A percentile compares a stretch with the other conserved stretches of the same genome.
These are phyloP conservation scores for Tolypocladium endophyticum DNA, from an alignment of 2,329 filamentous ascomycete species.

Conservation along the genomic window DNA sequence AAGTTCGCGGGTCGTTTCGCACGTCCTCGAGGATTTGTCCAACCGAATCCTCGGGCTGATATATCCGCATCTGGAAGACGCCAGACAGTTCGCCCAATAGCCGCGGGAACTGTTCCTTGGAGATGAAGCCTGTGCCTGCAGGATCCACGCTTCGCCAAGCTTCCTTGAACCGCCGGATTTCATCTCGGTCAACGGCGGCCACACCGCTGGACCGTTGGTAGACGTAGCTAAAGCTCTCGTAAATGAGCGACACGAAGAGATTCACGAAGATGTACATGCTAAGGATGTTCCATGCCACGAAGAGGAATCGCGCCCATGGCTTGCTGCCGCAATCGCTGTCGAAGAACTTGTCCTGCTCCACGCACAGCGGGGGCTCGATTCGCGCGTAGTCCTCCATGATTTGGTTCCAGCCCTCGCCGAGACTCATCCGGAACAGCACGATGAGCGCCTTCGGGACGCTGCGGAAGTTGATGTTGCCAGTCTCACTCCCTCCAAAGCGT, in stretches of 20 bases:
- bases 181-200: constrained; percentile 80
- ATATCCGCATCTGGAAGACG: constrained; percentile 94
- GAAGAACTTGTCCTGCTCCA: constrained; percentile 61
- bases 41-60: constrained; percentile 83
- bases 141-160: constrained; percentile 96
- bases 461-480: constrained; percentile 79
- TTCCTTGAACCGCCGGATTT: constrained; percentile 94
- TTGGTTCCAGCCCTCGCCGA: constrained; percentile 92
- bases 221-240: constrained; percentile 98
- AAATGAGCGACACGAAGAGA: constrained; percentile 95
- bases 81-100: constrained; percentile 87
- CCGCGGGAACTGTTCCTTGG: constrained; percentile 78
- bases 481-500: constrained; percentile 65
- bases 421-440: constrained; percentile 83
- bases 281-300: constrained; percentile 96
- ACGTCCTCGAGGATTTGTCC: constrained; percentile 80
- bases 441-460: constrained; percentile 91
- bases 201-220: constrained; percentile 95
- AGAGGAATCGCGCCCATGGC: constrained; percentile 77
- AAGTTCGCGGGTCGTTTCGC: constrained; percentile 42
- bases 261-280: constrained; percentile 99
- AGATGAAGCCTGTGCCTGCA: constrained; percentile 81
- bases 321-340: constrained; percentile 87
- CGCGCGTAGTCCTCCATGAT: constrained; percentile 92
- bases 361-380: constrained; percentile 72